Percentiles rank a stretch among this genome's conserved stretches.
Evolutionary conservation across 75 land plant genomes (phyloP).

Genomic region (Chamaecyparis obtusa): DNA sequence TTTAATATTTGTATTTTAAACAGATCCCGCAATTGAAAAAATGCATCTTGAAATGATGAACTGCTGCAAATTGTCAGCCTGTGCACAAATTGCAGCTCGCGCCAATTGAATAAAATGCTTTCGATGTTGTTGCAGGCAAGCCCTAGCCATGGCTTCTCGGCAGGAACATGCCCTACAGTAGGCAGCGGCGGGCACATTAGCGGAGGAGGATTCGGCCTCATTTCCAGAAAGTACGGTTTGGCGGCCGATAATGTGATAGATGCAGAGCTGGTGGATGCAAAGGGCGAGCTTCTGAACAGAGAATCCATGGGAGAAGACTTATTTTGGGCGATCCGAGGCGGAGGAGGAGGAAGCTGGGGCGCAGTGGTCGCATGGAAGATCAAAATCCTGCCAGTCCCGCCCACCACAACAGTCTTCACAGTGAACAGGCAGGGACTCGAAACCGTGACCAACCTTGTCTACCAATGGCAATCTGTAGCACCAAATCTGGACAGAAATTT

Average conservation of each 20-base stretch:
- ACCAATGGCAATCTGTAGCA: background rate
- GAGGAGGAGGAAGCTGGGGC: conserved; percentile 20
- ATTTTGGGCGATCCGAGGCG: conserved; percentile 31
- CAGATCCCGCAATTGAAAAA: too few species aligned
- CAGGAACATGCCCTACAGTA: conserved; percentile 25
- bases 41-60: background rate
- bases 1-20: too few species aligned
- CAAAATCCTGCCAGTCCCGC: conserved; percentile 10
- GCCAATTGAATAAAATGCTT: background rate
- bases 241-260: conserved; percentile 38
- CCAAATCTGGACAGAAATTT: conserved; percentile 12
- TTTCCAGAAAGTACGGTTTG: conserved; percentile 31
- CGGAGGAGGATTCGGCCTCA: conserved; percentile 33
- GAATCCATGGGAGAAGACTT: conserved; percentile 16
- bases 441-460: background rate
- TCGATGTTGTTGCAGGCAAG: background rate
- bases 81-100: too few species aligned
- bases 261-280: conserved; percentile 20
- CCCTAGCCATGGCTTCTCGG: conserved; percentile 14
- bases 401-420: conserved; percentile 9
- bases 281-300: conserved; percentile 17
- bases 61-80: background rate
- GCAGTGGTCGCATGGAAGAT: conserved; percentile 14
- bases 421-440: background rate
- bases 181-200: conserved; percentile 35